Conservation (phyloP, 78 protist genomes). For the Tieghemostelium lacteum region DNA sequence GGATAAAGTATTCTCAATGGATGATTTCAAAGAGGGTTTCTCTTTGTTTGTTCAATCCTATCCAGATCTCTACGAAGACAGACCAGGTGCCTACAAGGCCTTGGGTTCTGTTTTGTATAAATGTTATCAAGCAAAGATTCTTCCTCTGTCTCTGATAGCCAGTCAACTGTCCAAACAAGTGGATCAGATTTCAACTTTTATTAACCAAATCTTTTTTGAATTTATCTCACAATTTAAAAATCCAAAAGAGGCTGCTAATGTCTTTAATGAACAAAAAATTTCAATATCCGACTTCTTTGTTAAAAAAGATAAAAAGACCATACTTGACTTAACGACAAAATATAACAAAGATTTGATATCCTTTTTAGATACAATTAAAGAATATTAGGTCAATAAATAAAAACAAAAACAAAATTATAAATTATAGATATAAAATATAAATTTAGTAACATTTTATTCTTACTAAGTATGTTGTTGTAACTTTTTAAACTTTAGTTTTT, state of each 20-base stretch:
- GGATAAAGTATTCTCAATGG: not conserved
- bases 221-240: slow-evolving; percentile 23
- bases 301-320: not conserved
- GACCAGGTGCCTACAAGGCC: slow-evolving; percentile 55
- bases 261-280: slow-evolving; percentile 7
- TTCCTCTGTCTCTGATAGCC: not conserved
- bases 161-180: not conserved
- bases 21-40: slow-evolving; percentile 9
- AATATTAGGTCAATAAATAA: too few species aligned
- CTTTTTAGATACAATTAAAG: not conserved
- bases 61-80: slow-evolving; percentile 62
- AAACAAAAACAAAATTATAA: too few species aligned
- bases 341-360: slow-evolving; percentile 19
- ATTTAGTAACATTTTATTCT: too few species aligned
- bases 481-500: too few species aligned
- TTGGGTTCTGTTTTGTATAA: slow-evolving; percentile 2
- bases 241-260: slow-evolving; percentile 11
- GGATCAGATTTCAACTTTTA: not conserved
- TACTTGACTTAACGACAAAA: not conserved
- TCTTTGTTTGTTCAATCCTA: slow-evolving; percentile 11
- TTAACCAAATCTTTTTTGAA: slow-evolving; percentile 29
- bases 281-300: not conserved
- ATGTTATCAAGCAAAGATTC: not conserved
- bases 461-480: too few species aligned
- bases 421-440: too few species aligned